Percentiles rank a stretch among this genome's conserved stretches.
Conservation (phyloP, 1,284 basidiomycete species). For the Ustilago sp. region DNA sequence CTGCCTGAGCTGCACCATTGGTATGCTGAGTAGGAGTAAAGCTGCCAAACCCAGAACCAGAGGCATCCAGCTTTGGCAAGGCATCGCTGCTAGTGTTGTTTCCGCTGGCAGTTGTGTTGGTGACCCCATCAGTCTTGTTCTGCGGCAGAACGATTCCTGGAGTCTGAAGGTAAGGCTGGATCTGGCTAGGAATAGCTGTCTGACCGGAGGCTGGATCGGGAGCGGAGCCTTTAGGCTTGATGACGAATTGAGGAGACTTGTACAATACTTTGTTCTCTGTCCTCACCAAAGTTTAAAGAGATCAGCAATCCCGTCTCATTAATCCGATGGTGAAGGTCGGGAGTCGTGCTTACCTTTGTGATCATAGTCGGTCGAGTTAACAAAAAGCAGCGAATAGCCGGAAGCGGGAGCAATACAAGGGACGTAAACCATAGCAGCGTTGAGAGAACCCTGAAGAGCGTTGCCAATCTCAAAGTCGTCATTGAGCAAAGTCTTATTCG, state of each 20-base stretch:
- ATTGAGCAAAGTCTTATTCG: conserved; percentile 42
- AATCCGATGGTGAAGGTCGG: neutral
- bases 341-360: conserved; percentile 27
- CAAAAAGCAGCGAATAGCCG: conserved; percentile 25
- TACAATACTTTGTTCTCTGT: conserved; percentile 29
- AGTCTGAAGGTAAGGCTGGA: conserved; percentile 26
- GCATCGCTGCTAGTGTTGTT: conserved; percentile 11
- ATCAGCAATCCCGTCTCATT: neutral
- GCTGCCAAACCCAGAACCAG: conserved; percentile 13
- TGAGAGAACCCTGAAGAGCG: conserved; percentile 24
- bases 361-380: conserved; percentile 30
- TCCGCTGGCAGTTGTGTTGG: conserved; percentile 16
- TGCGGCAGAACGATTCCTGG: conserved; percentile 26
- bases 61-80: conserved; percentile 21
- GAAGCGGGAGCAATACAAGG: conserved; percentile 25
- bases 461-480: conserved; percentile 41
- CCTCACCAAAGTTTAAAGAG: neutral
- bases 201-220: conserved; percentile 35
- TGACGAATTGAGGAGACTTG: conserved; percentile 23
- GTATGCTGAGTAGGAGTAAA: conserved; percentile 4
- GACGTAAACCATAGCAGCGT: conserved; percentile 37
- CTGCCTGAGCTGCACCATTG: neutral
- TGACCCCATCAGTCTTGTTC: conserved; percentile 5
- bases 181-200: conserved; percentile 13
- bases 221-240: conserved; percentile 29